These are phyloP conservation scores for Fusarium heterosporum DNA, from an alignment of 2,329 filamentous ascomycete genomes.

Conservation along the genomic window DNA sequence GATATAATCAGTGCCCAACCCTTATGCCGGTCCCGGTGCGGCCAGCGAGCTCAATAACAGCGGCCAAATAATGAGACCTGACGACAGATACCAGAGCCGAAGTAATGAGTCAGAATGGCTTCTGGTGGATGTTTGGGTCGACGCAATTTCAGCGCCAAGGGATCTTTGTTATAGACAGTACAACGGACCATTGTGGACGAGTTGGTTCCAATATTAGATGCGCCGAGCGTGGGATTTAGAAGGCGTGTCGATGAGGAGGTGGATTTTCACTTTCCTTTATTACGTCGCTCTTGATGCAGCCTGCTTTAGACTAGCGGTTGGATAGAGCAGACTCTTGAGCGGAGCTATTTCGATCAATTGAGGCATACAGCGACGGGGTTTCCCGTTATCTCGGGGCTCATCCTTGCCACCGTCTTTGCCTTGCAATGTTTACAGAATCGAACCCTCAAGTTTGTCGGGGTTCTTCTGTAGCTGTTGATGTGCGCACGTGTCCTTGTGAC, in stretches of 20 bases:
- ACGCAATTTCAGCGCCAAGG: conserved; percentile 14
- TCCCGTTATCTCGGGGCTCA: conserved; percentile 23
- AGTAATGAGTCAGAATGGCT: conserved; percentile 15
- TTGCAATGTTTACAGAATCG: conserved; percentile 12
- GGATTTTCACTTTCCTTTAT: conserved; percentile 39
- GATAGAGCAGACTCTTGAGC: conserved; percentile 36
- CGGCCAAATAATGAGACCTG: conserved; percentile 17
- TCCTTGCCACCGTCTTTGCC: conserved; percentile 9
- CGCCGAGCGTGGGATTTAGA: conserved; percentile 26
- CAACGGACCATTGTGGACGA: conserved; percentile 9
- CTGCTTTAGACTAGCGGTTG: conserved; percentile 32
- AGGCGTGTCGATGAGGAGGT: conserved; percentile 30
- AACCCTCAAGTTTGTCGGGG: conserved; percentile 2
- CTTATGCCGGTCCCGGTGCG: conserved; percentile 8
- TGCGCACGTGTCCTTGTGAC: conserved; percentile 21
- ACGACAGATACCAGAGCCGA: conserved; percentile 21
- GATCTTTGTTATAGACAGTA: conserved; percentile 32
- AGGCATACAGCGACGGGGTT: conserved; percentile 37
- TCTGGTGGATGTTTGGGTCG: conserved; percentile 21
- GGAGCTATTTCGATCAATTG: conserved; percentile 43
- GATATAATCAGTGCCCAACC: conserved; percentile 16
- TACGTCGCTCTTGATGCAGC: conserved; percentile 31
- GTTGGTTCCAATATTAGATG: conserved; percentile 16
- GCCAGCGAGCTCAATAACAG: conserved; percentile 14
- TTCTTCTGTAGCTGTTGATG: conserved; percentile 11